Base-by-base conservation (phyloP, 2,329 filamentous ascomycete genomes). In the Rasamsonia emersonii region DNA sequence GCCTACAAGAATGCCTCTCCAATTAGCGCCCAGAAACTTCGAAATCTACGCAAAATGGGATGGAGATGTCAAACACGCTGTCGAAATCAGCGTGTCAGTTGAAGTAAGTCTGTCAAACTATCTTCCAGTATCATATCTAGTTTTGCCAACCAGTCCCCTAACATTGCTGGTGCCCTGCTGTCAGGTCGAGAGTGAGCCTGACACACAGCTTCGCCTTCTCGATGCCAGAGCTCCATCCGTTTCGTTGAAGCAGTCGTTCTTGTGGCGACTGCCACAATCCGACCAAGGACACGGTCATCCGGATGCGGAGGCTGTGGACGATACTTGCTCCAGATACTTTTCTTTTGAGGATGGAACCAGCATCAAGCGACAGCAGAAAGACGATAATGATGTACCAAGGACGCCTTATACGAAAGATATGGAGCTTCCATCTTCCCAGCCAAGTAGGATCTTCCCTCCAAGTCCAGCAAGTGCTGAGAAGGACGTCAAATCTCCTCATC, bases 21-120 rank as follows among this genome's bases (percentile, higher is more conserved):
- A 43, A n/a, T n/a, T n/a, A n/a, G n/a, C n/a, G 5, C 45, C 53
- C 32, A 47, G 34, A 23, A 47, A 52, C 16, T 42, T 59, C 6
- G 50, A 57, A 23, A 24, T 59, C 14, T 45, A 38, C 19, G 50
- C 51, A 9, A 45, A 45, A 9, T 59, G 56, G 56, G 43, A 41
- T 30, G 56, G 54, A 3, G 38, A 46, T 18, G 32, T 35, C 3
- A 31, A 29, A 6, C 41, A 47, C 18, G 39, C 47, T 17, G 46
- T 53, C 11, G 36, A 44, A 14, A 28, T 56, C 24, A 44, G 34
- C 11, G 41, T 58, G 3, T 39, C 43, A 2, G 27, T 59, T 6
- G 53, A 59, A 38, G 56, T 59, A 49, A 39, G 35, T 33, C 18
- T 9, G 30, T 14, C 16, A 5, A 17, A 18, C 5, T 15, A 13